A percentile compares a stretch with the other conserved stretches of the same genome.
Evolutionary conservation across 495 filamentous ascomycete species (phyloP).

Genomic region (Aspergillus cristatus): DNA sequence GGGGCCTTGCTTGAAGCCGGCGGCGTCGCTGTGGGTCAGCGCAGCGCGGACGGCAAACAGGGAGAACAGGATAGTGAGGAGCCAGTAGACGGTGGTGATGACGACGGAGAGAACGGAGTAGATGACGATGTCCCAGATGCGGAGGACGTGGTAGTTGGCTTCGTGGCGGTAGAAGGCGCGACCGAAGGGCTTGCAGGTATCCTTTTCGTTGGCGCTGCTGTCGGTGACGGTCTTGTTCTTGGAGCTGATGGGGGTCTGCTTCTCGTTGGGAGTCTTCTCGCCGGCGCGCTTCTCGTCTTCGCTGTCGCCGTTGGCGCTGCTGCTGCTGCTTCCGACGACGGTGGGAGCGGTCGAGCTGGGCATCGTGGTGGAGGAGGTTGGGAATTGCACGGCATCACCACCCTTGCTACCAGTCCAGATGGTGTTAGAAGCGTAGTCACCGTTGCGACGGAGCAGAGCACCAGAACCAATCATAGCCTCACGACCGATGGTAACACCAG

Average conservation of each 20-base stretch:
- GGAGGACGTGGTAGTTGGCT: constrained; percentile 31
- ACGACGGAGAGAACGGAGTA: constrained; percentile 28
- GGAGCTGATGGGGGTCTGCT: constrained; percentile 3
- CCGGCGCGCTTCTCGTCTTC: constrained; percentile 1
- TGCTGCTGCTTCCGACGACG: constrained; percentile 5
- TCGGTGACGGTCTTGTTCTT: not conserved
- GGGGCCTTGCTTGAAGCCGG: constrained; percentile 5
- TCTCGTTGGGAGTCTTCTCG: constrained; percentile 1
- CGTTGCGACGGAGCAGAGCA: constrained; percentile 28
- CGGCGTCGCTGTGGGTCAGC: constrained; percentile 8
- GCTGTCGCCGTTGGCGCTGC: constrained; percentile 4
- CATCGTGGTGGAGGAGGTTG: constrained; percentile 5
- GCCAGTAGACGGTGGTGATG: constrained; percentile 30
- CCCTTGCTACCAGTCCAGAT: constrained; percentile 37
- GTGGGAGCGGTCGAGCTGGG: constrained; percentile 9
- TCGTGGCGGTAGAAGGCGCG: constrained; percentile 33
- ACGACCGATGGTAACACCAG: constrained; percentile 28
- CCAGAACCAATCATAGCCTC: constrained; percentile 35
- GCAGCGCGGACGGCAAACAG: constrained; percentile 2
- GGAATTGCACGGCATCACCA: constrained; percentile 31
- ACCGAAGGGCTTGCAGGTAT: constrained; percentile 22
- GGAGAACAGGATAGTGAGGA: constrained; percentile 22
- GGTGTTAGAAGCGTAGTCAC: constrained; percentile 24
- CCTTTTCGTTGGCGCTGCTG: not conserved
- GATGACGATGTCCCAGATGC: constrained; percentile 25